These are phyloP conservation scores for Pharnaceum exiguum DNA, from an alignment of 148 eudicot species.

Conservation along the genomic window DNA sequence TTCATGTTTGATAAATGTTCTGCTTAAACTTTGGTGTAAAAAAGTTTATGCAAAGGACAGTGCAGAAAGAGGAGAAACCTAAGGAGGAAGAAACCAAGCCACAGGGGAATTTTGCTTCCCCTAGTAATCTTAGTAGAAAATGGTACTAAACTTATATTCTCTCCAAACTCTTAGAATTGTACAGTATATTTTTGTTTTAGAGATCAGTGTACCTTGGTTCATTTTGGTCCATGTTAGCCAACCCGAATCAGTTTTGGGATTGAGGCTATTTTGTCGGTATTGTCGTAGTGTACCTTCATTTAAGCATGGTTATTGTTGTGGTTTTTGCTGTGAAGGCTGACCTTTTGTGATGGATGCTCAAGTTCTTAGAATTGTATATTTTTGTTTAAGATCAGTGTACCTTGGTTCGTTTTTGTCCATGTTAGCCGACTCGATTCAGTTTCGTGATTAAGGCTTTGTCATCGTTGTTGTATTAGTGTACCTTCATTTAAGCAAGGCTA, in stretches of 20 bases:
- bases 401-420: no score
- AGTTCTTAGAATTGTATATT: no score
- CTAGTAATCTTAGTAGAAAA: conserved; percentile 44
- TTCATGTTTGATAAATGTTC: neutral
- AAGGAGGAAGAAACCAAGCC: conserved; percentile 45
- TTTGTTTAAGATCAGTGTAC: no score
- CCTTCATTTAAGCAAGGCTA: neutral
- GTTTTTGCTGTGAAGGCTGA: no score
- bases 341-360: no score
- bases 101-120: conserved; percentile 44
- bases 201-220: no score
- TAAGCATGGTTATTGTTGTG: no score
- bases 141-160: conserved; percentile 40
- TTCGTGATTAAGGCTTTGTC: neutral
- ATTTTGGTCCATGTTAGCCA: no score
- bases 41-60: conserved; percentile 93
- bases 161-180: neutral
- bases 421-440: no score
- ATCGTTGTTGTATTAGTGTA: neutral
- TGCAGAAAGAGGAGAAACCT: conserved; percentile 59
- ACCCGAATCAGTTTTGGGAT: no score
- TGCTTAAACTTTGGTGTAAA: conserved; percentile 7
- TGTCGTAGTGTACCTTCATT: no score
- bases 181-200: neutral
- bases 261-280: no score